Evolutionary conservation across 2,329 filamentous ascomycete genomes (phyloP), one percentile per base, ranked within the genome.

Genomic region (Colletotrichum higginsianum): DNA sequence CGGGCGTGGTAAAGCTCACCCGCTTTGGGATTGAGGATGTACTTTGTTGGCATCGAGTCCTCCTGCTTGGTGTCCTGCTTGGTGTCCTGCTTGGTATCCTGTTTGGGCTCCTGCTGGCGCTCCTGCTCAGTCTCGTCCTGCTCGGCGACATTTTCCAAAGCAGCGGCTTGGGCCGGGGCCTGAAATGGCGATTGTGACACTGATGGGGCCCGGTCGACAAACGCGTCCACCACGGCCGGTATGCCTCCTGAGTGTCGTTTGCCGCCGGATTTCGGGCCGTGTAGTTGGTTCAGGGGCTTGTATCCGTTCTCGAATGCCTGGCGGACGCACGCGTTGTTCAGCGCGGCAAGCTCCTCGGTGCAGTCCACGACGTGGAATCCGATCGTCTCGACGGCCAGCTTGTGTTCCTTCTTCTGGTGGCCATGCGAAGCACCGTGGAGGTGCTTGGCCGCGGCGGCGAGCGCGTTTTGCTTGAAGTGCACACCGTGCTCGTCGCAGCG

Each of bases 401-500:
- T 47, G 11, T 74, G 65, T 11, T 62, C 61, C 18, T 71, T 72
- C 18, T 62, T 52, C 49, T 63, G 50, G n/a, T 73, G 66, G 4
- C 67, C 67, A 47, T 75, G 74, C n/a, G 67, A 66, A 1, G 38
- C 49, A 5, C 64, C 67, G 26, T 74, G 64, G 6, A 76, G 66
- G 46, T 76, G 75, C 44, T 74, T 74, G 30, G 74, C 67, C 13
- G 74, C 75, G 12, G 70, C 73, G 5, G 44, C 52, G 3, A 76
- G 26, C 1, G 72, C 72, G 8, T 73, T 68, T 26, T 65, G 52
- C 30, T 69, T 71, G 56, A 77, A 75, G 40, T 75, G 72, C 26
- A 75, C 72, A 12, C 61, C 69, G 26, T 77, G 75, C 44, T 75
- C 63, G 16, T 74, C 72, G 58, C 75, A 77, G 21, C 60, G 72